Evolutionary conservation across 805 yeast species (phyloP), one percentile per base, ranked within the genome.

Genomic region (Cyberlindnera maclurae): DNA sequence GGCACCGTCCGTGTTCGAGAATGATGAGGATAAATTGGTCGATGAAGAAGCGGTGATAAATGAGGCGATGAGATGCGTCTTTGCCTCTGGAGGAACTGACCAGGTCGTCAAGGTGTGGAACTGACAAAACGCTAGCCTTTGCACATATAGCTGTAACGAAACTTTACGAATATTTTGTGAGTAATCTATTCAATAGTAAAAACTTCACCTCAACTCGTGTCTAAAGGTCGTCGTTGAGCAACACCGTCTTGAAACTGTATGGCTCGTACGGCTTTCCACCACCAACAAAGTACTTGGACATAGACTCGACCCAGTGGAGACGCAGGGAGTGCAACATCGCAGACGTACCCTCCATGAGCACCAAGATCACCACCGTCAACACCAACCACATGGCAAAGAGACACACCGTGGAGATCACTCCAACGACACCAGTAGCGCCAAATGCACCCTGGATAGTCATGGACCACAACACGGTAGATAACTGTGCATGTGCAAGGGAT

Each of bases 281-380:
- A 60, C 99, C 99, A 56, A 83, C 93, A 57, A 89, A 93, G 67
- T 82, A 94, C 68, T 93, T 93, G 44, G 97, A 87, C 99, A 93
- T 93, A 26, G 96, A 80, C 67, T 93, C 99, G 45, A 93, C 98
- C 99, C 99, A 93, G 63, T 93, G 98, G 55, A 93, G 74, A 71
- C 99, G 86, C 57, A 93, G 75, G 18, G 97, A 83, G 65, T 93
- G 99, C 57, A 93, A 75, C 98, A 93, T 93, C 27, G 98, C 98
- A 26, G 96, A 87, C 0, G 99, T 93, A 43, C 98, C 99, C 64
- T 93, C 99, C 99, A 93, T 93, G 39, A 84, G 68, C 13, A 93
- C 97, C 56, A 93, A 71, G 50, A 93, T 87, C 48, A 85, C 83
- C 30, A 89, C 90, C 0, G 98, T 89, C 46, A 93, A 68, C 4